Base-by-base conservation (phyloP, 169 alveolate genomes). In the Cryptosporidium tyzzeri region DNA sequence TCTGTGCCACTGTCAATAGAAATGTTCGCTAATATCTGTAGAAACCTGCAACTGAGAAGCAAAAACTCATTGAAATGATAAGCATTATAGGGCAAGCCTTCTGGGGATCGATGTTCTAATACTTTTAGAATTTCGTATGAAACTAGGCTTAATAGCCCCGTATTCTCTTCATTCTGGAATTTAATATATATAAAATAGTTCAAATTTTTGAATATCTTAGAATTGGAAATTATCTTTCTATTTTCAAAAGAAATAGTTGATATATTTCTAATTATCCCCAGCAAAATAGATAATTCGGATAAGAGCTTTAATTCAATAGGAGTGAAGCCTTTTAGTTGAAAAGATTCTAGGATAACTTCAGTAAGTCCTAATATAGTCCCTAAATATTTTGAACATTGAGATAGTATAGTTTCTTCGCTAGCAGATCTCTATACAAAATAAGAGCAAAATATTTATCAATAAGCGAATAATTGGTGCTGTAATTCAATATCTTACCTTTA, bases 21-120 rank as follows among this genome's bases (percentile, higher is more conserved):
- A 26, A 80, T 21, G 23, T 80, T 80, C 21, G 89, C 89, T 4
- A 80, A 50, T 44, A 80, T 14, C 39, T 80, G 89, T 10, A 80
- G n/a, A 41, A 80, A 31, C 62, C 73, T 65, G 23, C 68, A 37
- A 5, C 61, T 61, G 21, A 80, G 31, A 21, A 80, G 68, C 37
- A 80, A 80, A 14, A 37, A 62, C 41, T 80, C 89, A 9, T 48
- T 61, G 26, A 45, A 44, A 35, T 41, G 41, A 21, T 35, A 26
- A 51, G 1, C 26, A 37, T 55, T 55, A 21, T 67, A 67, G 21
- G 44, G 9, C 9, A 33, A 9, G 7, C 26, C 51, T 14, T 67
- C 51, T 18, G 26, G 73, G 50, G 45, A 18, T 67, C 3, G 33
- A 67, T 31, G 2, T 2, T 33, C 26, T 7, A 67, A 67, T 3